These are phyloP conservation scores for Podaxis pistillaris DNA, from an alignment of 768 basidiomycete genomes.

Conservation along the genomic window DNA sequence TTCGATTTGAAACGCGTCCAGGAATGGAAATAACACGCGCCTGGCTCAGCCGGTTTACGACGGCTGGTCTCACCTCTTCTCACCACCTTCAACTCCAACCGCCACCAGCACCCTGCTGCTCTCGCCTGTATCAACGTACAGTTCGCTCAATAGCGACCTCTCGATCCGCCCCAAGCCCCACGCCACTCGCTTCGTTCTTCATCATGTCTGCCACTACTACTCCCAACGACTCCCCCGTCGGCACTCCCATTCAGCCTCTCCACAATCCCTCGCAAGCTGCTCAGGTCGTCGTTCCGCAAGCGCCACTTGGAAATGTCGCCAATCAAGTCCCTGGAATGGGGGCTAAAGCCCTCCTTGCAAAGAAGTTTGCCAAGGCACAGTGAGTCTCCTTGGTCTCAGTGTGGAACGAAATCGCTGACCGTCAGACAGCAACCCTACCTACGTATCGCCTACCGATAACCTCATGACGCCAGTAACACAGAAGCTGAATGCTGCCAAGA, in stretches of 20 bases:
- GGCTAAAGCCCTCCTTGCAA: slow-evolving; percentile 88
- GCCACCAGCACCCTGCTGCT: background rate
- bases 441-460: slow-evolving; percentile 92
- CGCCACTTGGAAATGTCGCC: slow-evolving; percentile 67
- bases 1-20: slow-evolving; percentile 19
- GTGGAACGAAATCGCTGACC: slow-evolving; percentile 11
- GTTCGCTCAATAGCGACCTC: background rate
- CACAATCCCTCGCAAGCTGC: slow-evolving; percentile 86
- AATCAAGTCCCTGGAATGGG: slow-evolving; percentile 73
- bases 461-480: slow-evolving; percentile 92
- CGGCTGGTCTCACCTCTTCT: background rate
- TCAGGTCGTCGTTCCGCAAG: slow-evolving; percentile 73
- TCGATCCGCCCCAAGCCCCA: background rate
- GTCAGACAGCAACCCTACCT: slow-evolving; percentile 72
- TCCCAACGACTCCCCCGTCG: slow-evolving; percentile 64
- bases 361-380: slow-evolving; percentile 90
- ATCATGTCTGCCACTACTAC: slow-evolving; percentile 57
- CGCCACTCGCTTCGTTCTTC: background rate
- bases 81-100: slow-evolving; percentile 12
- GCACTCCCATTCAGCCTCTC: slow-evolving; percentile 71
- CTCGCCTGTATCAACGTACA: slow-evolving; percentile 11
- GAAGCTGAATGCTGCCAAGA: slow-evolving; percentile 87
- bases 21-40: slow-evolving; percentile 9
- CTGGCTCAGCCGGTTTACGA: background rate
- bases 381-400: slow-evolving; percentile 38